These are phyloP conservation scores for Dysphania ambrosioides DNA, from an alignment of 148 eudicot genomes.

Conservation along the genomic window DNA sequence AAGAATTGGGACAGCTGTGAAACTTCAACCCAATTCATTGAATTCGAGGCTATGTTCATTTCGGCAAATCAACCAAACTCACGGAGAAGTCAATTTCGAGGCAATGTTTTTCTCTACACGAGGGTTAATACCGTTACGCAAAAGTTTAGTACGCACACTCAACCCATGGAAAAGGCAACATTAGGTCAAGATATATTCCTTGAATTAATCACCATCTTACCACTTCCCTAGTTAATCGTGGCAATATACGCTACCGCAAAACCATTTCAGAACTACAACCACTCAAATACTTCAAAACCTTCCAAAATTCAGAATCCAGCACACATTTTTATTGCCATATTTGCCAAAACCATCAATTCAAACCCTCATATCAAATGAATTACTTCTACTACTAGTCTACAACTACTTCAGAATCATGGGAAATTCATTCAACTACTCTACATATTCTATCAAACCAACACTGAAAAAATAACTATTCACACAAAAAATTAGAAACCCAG, in stretches of 20 bases:
- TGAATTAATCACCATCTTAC: not conserved
- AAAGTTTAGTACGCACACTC: not conserved
- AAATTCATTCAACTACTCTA: not conserved
- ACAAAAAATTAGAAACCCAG: not conserved
- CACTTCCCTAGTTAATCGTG: not conserved
- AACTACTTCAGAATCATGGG: not conserved
- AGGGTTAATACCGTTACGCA: too few relatives aligned
- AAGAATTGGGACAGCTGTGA: too few relatives aligned
- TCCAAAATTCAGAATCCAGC: not conserved
- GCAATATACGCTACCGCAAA: not conserved
- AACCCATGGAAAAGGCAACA: not conserved
- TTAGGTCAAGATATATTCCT: not conserved
- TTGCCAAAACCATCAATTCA: not conserved
- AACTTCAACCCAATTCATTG: too few relatives aligned
- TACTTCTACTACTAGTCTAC: not conserved
- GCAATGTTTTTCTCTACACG: too few relatives aligned
- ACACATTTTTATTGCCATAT: not conserved
- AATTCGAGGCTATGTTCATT: not conserved
- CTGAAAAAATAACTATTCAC: not conserved
- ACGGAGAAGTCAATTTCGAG: too few relatives aligned
- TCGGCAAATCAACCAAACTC: not conserved
- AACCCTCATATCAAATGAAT: not conserved
- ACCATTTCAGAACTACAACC: not conserved
- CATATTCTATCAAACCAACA: not conserved
- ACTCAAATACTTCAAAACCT: not conserved